phyloP scores from a whole-genome alignment of 139 green algal genomes.

The Chlorella sp. region DNA sequence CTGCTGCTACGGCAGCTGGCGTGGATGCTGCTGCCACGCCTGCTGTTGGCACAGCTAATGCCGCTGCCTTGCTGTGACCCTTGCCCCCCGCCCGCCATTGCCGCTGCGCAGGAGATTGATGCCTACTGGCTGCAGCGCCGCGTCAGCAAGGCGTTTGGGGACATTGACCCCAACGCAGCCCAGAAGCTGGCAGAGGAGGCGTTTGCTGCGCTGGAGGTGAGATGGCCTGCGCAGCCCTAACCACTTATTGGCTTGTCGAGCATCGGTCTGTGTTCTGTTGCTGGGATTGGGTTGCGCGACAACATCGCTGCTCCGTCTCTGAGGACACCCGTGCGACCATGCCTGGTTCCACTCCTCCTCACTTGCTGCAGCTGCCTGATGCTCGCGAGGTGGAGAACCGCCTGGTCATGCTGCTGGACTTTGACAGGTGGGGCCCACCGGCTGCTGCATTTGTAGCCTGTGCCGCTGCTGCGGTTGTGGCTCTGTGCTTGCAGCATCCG shows the following conservation, averaged over 20 bases:
- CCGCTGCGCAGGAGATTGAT: conserved; percentile 86
- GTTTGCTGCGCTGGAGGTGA: conserved; percentile 56
- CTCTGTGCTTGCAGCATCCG: too few relatives aligned
- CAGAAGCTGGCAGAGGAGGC: conserved; percentile 87
- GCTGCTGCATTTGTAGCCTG: too few relatives aligned
- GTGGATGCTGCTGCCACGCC: background rate
- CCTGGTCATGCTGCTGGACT: conserved; percentile 93
- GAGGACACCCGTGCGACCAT: too few relatives aligned
- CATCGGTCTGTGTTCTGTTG: background rate
- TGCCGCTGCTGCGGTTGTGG: too few relatives aligned
- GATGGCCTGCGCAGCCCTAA: too few relatives aligned
- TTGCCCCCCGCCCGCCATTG: background rate
- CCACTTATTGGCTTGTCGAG: too few relatives aligned
- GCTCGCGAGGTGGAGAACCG: conserved; percentile 85
- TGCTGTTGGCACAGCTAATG: too few relatives aligned
- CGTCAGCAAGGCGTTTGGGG: conserved; percentile 76
- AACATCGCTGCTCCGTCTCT: too few relatives aligned
- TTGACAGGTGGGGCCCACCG: conserved; percentile 78
- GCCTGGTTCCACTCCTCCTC: background rate
- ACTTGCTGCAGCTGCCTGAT: conserved; percentile 26
- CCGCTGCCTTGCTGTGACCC: too few relatives aligned
- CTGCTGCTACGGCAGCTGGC: too few relatives aligned
- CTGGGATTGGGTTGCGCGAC: too few relatives aligned
- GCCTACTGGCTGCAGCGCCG: conserved; percentile 99
- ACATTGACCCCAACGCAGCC: conserved; percentile 73